phyloP scores from a whole-genome alignment of 148 eudicot species.

The Camellia sinensis region DNA sequence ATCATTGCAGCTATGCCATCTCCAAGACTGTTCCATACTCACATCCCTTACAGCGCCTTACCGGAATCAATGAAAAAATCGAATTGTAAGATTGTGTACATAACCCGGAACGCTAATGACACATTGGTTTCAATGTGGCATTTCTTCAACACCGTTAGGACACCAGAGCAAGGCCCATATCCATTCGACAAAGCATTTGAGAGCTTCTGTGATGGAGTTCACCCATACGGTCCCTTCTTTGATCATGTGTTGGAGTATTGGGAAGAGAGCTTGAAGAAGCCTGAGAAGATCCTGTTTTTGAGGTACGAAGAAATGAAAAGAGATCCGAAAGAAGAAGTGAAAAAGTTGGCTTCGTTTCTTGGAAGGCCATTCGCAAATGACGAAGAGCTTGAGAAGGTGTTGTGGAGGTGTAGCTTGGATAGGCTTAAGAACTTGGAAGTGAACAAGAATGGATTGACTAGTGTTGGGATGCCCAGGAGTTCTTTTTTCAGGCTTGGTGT shows the following conservation, averaged over 20 bases:
- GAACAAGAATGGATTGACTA: slow-evolving; percentile 14
- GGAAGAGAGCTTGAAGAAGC: slow-evolving; percentile 23
- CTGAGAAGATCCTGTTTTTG: slow-evolving; percentile 23
- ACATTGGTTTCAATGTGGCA: too few species aligned
- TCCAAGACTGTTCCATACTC: slow-evolving; percentile 1
- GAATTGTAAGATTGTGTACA: slow-evolving; percentile 17
- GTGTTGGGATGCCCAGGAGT: background rate
- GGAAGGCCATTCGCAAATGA: slow-evolving; percentile 19
- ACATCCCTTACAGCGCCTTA: slow-evolving; percentile 6
- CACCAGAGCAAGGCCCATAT: slow-evolving; percentile 8
- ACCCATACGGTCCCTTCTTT: slow-evolving; percentile 13
- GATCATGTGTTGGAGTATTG: slow-evolving; percentile 14
- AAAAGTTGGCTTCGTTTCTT: slow-evolving; percentile 19
- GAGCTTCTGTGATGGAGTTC: slow-evolving; percentile 18
- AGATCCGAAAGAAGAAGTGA: slow-evolving; percentile 20
- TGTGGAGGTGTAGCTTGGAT: slow-evolving; percentile 11
- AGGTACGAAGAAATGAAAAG: slow-evolving; percentile 26
- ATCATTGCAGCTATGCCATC: background rate
- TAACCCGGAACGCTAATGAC: background rate
- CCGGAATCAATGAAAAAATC: slow-evolving; percentile 15
- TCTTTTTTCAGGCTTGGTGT: background rate
- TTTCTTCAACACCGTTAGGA: background rate
- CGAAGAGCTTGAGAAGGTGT: background rate
- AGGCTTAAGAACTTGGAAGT: slow-evolving; percentile 22
- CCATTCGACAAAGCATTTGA: slow-evolving; percentile 12